phyloP scores from a whole-genome alignment of 352 stramenopile genomes.

The Aphanomyces euteiches region DNA sequence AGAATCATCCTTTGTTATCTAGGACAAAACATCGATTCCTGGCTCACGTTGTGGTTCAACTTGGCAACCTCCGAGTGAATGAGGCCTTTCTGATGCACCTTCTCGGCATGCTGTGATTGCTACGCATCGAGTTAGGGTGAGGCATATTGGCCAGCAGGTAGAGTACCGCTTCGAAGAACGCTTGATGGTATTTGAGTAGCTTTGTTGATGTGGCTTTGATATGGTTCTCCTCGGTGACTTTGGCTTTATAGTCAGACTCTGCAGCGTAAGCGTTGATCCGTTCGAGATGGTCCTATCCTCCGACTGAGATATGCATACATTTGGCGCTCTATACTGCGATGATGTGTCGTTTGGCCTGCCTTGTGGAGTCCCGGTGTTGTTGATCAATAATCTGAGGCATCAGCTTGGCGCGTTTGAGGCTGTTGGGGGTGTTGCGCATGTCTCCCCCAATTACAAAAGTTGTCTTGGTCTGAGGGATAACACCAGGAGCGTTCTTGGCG shows the following conservation, averaged over 20 bases:
- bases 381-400: slow-evolving; percentile 22
- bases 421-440: slow-evolving; percentile 28
- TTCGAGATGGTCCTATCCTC: slow-evolving; percentile 10
- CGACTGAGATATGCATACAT: not conserved
- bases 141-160: too few relatives aligned
- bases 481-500: slow-evolving; percentile 8
- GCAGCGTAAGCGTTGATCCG: slow-evolving; percentile 22
- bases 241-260: slow-evolving; percentile 6
- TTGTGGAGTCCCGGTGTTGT: not conserved
- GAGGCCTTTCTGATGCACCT: slow-evolving; percentile 15
- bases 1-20: not conserved
- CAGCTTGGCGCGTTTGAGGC: slow-evolving; percentile 11
- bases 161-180: slow-evolving; percentile 13
- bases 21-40: slow-evolving; percentile 18
- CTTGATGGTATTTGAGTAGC: slow-evolving; percentile 13
- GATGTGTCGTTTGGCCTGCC: slow-evolving; percentile 17
- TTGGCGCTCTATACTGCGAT: not conserved
- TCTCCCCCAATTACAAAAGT: slow-evolving; percentile 18
- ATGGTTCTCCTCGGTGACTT: slow-evolving; percentile 15
- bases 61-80: slow-evolving; percentile 12
- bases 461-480: slow-evolving; percentile 16
- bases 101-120: slow-evolving; percentile 3
- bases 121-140: not conserved
- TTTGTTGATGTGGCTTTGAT: slow-evolving; percentile 22
- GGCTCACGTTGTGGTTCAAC: slow-evolving; percentile 24